phyloP scores from a whole-genome alignment of 1,284 basidiomycete genomes.

The Erythrobasidium hasegawianum region DNA sequence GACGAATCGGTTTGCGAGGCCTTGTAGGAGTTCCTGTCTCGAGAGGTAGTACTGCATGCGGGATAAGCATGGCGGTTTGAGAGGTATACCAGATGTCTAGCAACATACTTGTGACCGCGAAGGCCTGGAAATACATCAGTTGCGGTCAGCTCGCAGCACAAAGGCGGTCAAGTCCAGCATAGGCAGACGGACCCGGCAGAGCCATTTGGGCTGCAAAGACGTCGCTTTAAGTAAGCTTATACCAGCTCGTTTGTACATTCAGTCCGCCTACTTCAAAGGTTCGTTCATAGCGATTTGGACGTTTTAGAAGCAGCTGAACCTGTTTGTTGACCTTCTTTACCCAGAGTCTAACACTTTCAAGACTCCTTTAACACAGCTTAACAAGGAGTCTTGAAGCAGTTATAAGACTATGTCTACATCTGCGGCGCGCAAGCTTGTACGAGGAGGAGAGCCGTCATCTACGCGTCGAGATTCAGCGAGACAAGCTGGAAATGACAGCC shows the following conservation, averaged over 20 bases:
- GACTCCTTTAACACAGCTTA: too few relatives aligned
- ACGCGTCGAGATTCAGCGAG: slow-evolving; percentile 15
- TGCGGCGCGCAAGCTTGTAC: not conserved
- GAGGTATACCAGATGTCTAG: not conserved
- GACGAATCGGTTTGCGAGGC: slow-evolving; percentile 77
- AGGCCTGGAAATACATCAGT: too few relatives aligned
- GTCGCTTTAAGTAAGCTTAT: not conserved
- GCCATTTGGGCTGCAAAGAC: not conserved
- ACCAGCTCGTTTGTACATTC: too few relatives aligned
- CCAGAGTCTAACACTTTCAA: too few relatives aligned
- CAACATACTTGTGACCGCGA: too few relatives aligned
- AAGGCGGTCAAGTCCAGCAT: not conserved
- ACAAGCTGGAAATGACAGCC: slow-evolving; percentile 1
- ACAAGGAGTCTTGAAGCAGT: too few relatives aligned
- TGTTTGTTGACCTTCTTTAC: too few relatives aligned
- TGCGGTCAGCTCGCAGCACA: not conserved
- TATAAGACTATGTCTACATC: too few relatives aligned
- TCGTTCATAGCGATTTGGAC: slow-evolving; percentile 8
- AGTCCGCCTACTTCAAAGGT: slow-evolving; percentile 8
- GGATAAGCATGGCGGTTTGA: not conserved
- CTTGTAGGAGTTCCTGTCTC: slow-evolving; percentile 68
- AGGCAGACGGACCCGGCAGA: not conserved
- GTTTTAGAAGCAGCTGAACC: too few relatives aligned
- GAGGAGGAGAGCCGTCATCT: slow-evolving; percentile 1
- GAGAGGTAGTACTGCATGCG: slow-evolving; percentile 53